Base-by-base conservation (phyloP, 2,329 filamentous ascomycete genomes). In the Coccinonectria pachysandricola region DNA sequence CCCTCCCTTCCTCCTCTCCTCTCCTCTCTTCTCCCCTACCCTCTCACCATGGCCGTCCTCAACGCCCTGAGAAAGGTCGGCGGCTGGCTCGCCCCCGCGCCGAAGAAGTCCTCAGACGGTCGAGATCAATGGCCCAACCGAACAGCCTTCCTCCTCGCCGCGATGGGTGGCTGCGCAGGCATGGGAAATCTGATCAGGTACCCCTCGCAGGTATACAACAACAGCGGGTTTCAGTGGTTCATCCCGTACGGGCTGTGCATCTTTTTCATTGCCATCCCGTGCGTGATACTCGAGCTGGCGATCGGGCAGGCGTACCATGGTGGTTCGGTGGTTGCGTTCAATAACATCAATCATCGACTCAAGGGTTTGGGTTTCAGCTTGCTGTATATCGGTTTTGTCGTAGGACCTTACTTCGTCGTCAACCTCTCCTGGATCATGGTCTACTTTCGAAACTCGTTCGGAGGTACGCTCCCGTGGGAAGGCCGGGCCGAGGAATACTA, bases 291-390 rank as follows among this genome's bases (percentile, higher is more conserved):
- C 12, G 69, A 74, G 42, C 68, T 73, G 26, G 79, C 79, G 27
- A 84, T 82, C 27, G 84, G 84, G 23, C 80, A 72, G 39, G 67
- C 68, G 4, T 70, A 71, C 40, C 65, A 66, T 8, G 67, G 65
- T 19, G 68, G 68, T 8, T 62, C 60, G 3, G 64, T 70, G 19
- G 63, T 71, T 27, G 66, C 68, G 4, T 71, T 60, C 43, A 64
- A 66, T 50, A 68, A 62, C 36, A 52, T 73, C 32, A 59, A 69
- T 39, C 49, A 57, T 26, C 57, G 68, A 6, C 51, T 72, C 17
- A 70, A 67, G 36, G 69, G 68, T 3, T 54, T 65, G 3, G 70
- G 69, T 0, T 49, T 72, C 23, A 64, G 62, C 7, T 52, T 67
- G 3, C 50, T 71, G 11, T 62, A 68, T 30, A 59, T 72, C 26